A percentile compares a stretch with the other conserved stretches of the same genome.
These are phyloP conservation scores for Eurotiales sp. DNA, from an alignment of 2,329 filamentous ascomycete genomes.

Conservation along the genomic window DNA sequence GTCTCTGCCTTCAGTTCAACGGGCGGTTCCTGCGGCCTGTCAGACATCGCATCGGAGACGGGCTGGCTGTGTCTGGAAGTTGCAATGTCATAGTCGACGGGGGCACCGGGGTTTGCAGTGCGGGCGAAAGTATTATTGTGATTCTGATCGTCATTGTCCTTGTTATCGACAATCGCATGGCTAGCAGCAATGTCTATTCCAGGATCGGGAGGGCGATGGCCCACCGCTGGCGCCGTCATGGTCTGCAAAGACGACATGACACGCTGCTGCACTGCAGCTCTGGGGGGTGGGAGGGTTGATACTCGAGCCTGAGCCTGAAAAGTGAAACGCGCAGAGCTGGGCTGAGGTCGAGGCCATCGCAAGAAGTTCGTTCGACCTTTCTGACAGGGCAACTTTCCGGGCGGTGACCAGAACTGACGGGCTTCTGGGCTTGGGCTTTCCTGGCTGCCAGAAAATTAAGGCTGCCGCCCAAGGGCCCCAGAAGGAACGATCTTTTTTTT, in stretches of 20 bases:
- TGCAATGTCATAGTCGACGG: not conserved
- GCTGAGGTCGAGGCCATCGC: constrained; percentile 19
- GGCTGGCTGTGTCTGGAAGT: constrained; percentile 1
- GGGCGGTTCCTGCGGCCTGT: not conserved
- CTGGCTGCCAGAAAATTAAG: not conserved
- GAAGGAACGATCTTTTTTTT: not conserved
- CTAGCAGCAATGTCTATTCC: constrained; percentile 23
- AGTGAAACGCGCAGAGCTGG: constrained; percentile 24
- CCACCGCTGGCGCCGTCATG: constrained; percentile 46
- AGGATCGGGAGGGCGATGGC: constrained; percentile 42
- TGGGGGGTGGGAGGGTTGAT: constrained; percentile 10
- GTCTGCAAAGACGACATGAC: constrained; percentile 45
- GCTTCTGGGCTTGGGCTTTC: no score
- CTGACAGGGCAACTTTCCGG: constrained; percentile 4
- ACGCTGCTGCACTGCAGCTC: constrained; percentile 28
- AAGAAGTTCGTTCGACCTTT: constrained; percentile 4
- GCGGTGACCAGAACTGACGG: not conserved
- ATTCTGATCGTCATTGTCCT: not conserved
- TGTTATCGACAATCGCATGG: constrained; percentile 8
- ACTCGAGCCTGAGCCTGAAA: constrained; percentile 18
- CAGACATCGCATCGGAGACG: not conserved
- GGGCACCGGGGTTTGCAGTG: not conserved
- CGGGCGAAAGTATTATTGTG: not conserved
- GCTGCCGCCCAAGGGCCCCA: not conserved
- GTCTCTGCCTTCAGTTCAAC: constrained; percentile 4